These are phyloP conservation scores for Albizia julibrissin DNA, from an alignment of 306 rosid genomes.

Conservation along the genomic window DNA sequence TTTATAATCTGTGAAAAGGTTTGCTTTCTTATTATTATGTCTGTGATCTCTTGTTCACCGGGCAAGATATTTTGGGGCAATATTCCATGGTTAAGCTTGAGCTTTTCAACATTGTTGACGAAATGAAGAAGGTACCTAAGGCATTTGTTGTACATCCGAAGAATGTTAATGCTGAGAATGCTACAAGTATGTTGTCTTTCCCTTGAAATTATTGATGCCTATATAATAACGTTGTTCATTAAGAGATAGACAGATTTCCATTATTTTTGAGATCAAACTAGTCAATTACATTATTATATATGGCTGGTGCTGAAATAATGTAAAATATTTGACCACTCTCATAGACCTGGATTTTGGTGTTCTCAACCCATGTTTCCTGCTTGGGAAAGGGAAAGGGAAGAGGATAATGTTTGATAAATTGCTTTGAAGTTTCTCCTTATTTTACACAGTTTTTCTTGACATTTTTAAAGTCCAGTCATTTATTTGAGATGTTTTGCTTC, in stretches of 20 bases:
- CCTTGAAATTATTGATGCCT: background rate
- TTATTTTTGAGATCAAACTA: background rate
- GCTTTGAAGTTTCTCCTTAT: background rate
- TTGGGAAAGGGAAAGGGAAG: background rate
- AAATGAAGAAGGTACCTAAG: constrained; percentile 82
- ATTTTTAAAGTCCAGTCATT: background rate
- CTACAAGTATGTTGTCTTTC: constrained; percentile 47
- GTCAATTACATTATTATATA: background rate
- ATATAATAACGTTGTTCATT: background rate
- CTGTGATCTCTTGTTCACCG: constrained; percentile 23
- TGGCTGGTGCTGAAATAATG: background rate
- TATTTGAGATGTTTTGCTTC: constrained; percentile 28
- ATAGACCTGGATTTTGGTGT: background rate
- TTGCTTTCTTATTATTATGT: background rate
- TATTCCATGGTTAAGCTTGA: constrained; percentile 93
- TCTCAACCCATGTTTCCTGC: background rate
- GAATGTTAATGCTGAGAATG: constrained; percentile 82
- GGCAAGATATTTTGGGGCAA: constrained; percentile 88
- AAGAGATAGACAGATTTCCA: background rate
- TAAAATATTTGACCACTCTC: background rate
- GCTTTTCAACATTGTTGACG: constrained; percentile 94
- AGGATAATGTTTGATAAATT: background rate
- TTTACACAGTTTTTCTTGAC: background rate
- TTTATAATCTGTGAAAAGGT: background rate
- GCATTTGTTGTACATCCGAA: constrained; percentile 77